phyloP scores from a whole-genome alignment of 768 basidiomycete genomes.

The Roridomyces roridus region DNA sequence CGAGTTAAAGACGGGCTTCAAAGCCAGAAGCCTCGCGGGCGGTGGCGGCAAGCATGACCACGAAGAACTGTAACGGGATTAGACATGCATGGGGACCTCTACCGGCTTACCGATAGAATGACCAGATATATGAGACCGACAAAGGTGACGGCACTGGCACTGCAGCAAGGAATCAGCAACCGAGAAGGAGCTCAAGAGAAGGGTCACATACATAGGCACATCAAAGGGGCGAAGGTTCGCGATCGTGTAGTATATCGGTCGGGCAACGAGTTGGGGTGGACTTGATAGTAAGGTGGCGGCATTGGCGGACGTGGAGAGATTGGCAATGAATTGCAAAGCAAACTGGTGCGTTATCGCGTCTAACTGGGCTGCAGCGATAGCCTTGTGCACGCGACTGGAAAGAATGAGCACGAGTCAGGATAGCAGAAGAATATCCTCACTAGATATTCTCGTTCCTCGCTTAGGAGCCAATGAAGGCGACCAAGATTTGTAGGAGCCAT shows the following conservation, averaged over 20 bases:
- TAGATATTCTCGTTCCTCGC: constrained; percentile 66
- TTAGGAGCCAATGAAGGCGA: constrained; percentile 53
- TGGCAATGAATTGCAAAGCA: constrained; percentile 35
- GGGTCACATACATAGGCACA: constrained; percentile 54
- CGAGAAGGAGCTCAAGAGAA: background rate
- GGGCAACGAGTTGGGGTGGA: constrained; percentile 56
- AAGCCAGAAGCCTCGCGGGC: constrained; percentile 47
- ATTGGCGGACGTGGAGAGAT: constrained; percentile 35
- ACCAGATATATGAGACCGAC: constrained; percentile 61
- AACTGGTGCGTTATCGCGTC: constrained; percentile 41
- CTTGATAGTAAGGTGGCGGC: constrained; percentile 42
- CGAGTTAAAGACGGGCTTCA: constrained; percentile 35
- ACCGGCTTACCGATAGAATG: constrained; percentile 39
- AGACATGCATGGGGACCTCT: too few relatives aligned
- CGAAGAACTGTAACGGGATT: constrained; percentile 45
- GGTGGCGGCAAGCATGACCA: constrained; percentile 39
- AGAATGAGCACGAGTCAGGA: background rate
- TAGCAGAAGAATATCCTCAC: constrained; percentile 41
- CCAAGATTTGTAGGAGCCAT: constrained; percentile 53
- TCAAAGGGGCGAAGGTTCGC: constrained; percentile 64
- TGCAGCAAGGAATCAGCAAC: constrained; percentile 22
- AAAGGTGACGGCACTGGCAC: constrained; percentile 58
- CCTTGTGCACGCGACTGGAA: background rate
- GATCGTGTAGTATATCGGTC: constrained; percentile 55
- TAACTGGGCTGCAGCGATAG: constrained; percentile 40